phyloP scores from a whole-genome alignment of 805 yeast genomes.

The Pichia thaimueangensis region DNA sequence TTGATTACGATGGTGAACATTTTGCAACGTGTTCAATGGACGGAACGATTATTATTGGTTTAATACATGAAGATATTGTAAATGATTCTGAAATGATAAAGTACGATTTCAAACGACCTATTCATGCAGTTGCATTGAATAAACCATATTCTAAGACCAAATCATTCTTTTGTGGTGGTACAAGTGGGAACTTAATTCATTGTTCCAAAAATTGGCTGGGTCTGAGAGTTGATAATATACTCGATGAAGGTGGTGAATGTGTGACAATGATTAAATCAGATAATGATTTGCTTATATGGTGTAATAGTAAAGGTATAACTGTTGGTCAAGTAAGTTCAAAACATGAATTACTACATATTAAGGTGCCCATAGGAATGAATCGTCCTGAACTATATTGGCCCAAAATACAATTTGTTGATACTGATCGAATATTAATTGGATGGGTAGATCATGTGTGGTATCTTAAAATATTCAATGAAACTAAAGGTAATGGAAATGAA shows the following conservation, averaged over 20 bases:
- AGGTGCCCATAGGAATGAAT: conserved; percentile 48
- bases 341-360: conserved; percentile 43
- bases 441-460: conserved; percentile 85
- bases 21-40: conserved; percentile 91
- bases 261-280: conserved; percentile 60
- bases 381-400: conserved; percentile 86
- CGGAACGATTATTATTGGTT: conserved; percentile 83
- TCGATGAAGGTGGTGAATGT: conserved; percentile 62
- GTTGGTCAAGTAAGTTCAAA: conserved; percentile 53
- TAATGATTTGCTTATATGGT: conserved; percentile 70
- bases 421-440: conserved; percentile 63
- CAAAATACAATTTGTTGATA: conserved; percentile 56
- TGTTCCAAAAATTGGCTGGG: conserved; percentile 87
- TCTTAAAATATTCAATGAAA: conserved; percentile 17
- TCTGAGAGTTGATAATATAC: conserved; percentile 57
- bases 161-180: conserved; percentile 82
- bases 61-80: conserved; percentile 38
- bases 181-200: conserved; percentile 71
- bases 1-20: conserved; percentile 64
- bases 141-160: conserved; percentile 55
- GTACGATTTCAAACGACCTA: conserved; percentile 79
- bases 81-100: conserved; percentile 55
- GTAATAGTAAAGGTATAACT: conserved; percentile 74
- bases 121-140: conserved; percentile 80
- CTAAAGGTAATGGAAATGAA: not conserved